Conservation (phyloP, 495 filamentous ascomycete species). For the Neurospora cerealis region DNA sequence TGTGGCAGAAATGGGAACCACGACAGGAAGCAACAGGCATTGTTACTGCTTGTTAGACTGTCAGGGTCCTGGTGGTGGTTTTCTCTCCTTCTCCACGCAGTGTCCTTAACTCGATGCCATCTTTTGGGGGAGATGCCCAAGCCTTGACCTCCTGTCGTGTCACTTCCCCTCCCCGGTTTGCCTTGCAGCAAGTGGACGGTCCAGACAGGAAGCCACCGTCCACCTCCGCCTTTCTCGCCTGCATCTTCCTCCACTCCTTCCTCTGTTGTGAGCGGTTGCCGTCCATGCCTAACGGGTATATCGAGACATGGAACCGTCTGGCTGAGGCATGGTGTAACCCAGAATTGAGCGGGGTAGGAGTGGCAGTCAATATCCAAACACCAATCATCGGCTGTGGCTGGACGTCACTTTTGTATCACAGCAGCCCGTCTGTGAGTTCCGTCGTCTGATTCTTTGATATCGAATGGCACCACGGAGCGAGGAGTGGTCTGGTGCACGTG, state of each 20-base stretch:
- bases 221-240: neutral
- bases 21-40: neutral
- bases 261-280: neutral
- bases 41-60: neutral
- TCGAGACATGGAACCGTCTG: constrained; percentile 3
- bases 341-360: constrained; percentile 21
- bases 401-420: constrained; percentile 20
- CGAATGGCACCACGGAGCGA: constrained; percentile 8
- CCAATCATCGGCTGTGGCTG: constrained; percentile 17
- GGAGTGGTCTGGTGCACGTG: neutral
- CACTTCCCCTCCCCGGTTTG: neutral
- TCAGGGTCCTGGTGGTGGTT: neutral
- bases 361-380: constrained; percentile 15
- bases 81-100: neutral
- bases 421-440: neutral
- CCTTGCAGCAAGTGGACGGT: neutral
- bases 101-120: neutral
- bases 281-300: neutral
- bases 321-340: constrained; percentile 8
- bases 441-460: constrained; percentile 5
- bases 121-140: neutral
- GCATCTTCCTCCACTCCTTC: neutral
- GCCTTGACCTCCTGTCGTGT: neutral
- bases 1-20: constrained; percentile 2
- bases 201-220: neutral